phyloP scores from a whole-genome alignment of 495 filamentous ascomycete genomes.

The Podospora pseudocomata region DNA sequence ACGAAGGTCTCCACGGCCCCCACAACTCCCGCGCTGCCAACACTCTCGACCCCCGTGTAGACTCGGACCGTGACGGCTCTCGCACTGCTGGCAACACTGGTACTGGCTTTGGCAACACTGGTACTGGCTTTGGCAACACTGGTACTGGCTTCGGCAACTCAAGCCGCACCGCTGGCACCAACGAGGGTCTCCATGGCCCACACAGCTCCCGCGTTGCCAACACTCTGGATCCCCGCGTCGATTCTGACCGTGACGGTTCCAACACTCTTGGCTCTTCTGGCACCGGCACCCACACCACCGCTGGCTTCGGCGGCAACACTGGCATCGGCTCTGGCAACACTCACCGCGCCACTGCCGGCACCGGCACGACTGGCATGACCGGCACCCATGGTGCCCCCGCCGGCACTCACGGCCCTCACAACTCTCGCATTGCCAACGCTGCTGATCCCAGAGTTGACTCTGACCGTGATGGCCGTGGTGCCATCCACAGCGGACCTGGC shows the following conservation, averaged over 20 bases:
- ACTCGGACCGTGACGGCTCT: conserved; percentile 41
- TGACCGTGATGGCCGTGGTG: conserved; percentile 38
- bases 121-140: conserved; percentile 7
- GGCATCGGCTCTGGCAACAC: conserved; percentile 18
- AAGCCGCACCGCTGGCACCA: conserved; percentile 17
- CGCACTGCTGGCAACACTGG: conserved; percentile 30
- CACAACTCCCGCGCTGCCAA: conserved; percentile 39
- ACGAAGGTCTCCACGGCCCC: conserved; percentile 34
- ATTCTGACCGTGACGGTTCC: conserved; percentile 18
- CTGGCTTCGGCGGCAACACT: conserved; percentile 21
- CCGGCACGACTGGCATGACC: conserved; percentile 32
- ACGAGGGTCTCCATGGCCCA: conserved; percentile 15
- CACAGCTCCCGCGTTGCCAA: conserved; percentile 23
- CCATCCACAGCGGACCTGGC: conserved; percentile 18
- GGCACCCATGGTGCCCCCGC: conserved; percentile 28
- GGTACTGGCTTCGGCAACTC: conserved; percentile 11
- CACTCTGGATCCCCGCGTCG: conserved; percentile 18
- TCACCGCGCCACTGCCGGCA: conserved; percentile 21
- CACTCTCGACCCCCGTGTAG: conserved; percentile 48
- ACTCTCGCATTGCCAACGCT: conserved; percentile 54
- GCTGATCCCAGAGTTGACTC: conserved; percentile 48
- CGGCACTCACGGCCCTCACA: conserved; percentile 45
- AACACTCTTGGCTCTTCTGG: conserved; percentile 15
- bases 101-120: conserved; percentile 20
- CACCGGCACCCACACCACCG: conserved; percentile 19